Evolutionary conservation across 2,329 filamentous ascomycete species (phyloP), one percentile per base, ranked within the genome.

Genomic region (Fusarium lateritium): DNA sequence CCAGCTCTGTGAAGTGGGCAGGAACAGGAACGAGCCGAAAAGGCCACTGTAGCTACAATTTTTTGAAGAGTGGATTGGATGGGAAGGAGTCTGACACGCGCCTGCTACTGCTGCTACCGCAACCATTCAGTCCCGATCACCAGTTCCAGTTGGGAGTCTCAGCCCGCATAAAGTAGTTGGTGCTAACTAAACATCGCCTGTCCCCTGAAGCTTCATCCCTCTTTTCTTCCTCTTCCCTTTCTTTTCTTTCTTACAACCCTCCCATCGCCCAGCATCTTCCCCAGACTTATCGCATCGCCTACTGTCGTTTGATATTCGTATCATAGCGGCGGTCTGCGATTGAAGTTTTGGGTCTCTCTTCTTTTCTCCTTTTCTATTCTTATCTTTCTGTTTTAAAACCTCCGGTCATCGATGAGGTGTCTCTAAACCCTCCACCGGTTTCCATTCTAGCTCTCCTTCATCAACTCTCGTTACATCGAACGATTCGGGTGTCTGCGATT

Each of bases 21-120:
- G 33, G 57, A 56, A 24, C 40, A 44, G 67, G 65, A 65, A 60
- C 45, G 28, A 70, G 52, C 60, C 62, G 73, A 77, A 78, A 65
- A 79, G 78, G 78, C 78, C 78, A 79, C 77, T 79, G 77, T 78
- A 79, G 77, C 77, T 79, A 79, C 77, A 79, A 76, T 73, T 78
- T 74, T 71, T 71, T 60, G 54, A 54, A 36, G 39, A 50, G 21
- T 34, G 21, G 19, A 19, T 19, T n/a, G 28, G 24, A 55, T n/a
- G 40, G 51, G 42, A 55, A 31, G 14, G 31, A 28, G 34, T 43
- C 56, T 57, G 66, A 67, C 62, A 63, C 63, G 55, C 54, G 62
- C 57, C 50, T 62, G 56, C 54, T 69, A 46, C 33, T 69, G 53
- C 33, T 39, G 47, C 34, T 43, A 63, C 62, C 28, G 55, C 62